Percentiles rank a stretch among this genome's conserved stretches.
phyloP scores from a whole-genome alignment of 345 rosid genomes.

The Arabis hirsuta region DNA sequence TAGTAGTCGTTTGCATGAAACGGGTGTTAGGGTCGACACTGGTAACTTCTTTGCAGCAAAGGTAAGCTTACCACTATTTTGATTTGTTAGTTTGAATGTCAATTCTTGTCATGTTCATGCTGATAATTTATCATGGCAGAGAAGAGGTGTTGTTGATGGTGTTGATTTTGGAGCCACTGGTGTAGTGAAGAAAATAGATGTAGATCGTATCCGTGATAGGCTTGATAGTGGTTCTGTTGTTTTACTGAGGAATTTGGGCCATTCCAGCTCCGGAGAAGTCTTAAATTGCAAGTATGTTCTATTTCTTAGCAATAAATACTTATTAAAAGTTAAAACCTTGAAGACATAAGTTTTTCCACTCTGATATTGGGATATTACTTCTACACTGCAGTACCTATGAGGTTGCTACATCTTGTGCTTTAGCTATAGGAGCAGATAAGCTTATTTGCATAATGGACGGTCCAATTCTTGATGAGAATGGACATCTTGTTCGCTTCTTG shows the following conservation, averaged over 20 bases:
- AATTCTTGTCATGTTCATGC: slow-evolving; percentile 15
- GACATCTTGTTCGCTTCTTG: slow-evolving; percentile 83
- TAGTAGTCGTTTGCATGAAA: slow-evolving; percentile 85
- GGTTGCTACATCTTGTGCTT: slow-evolving; percentile 98
- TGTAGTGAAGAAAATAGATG: slow-evolving; percentile 92
- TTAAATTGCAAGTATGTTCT: slow-evolving; percentile 92
- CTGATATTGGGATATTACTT: slow-evolving; percentile 30
- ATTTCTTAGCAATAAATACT: not conserved
- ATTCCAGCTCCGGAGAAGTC: slow-evolving; percentile 97
- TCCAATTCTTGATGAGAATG: slow-evolving; percentile 83
- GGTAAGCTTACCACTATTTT: slow-evolving; percentile 46
- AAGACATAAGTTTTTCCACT: not conserved
- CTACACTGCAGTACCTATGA: slow-evolving; percentile 77
- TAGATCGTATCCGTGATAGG: slow-evolving; percentile 78
- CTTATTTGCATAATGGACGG: slow-evolving; percentile 93
- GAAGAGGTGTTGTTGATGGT: slow-evolving; percentile 93
- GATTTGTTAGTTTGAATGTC: slow-evolving; percentile 16
- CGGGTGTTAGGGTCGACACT: slow-evolving; percentile 92
- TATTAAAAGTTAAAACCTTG: not conserved
- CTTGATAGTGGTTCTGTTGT: slow-evolving; percentile 88
- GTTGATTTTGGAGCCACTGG: slow-evolving; percentile 97
- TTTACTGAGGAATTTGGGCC: slow-evolving; percentile 84
- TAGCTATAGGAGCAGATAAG: slow-evolving; percentile 93
- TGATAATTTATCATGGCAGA: slow-evolving; percentile 51
- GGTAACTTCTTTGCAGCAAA: slow-evolving; percentile 98